Evolutionary conservation across 768 basidiomycete species (phyloP), one percentile per base, ranked within the genome.

Genomic region (Suillus plorans): DNA sequence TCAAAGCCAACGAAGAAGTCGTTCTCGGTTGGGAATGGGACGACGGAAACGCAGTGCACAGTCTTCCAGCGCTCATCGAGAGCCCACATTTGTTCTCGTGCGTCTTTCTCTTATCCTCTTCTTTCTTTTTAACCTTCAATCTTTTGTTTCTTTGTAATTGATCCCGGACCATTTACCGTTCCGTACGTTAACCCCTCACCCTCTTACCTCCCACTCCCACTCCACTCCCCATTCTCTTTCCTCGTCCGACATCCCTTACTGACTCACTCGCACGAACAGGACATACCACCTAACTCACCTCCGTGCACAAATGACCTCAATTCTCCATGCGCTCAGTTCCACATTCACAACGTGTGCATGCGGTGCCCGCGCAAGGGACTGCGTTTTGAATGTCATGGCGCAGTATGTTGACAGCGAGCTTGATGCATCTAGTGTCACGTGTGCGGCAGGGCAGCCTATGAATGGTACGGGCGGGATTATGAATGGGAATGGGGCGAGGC

Each of bases 11-110:
- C 57, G 94, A 95, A 68, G 96, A 98, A 77, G 85, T 98, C 22
- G 87, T 95, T 0, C 77, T 98, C 0, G 91, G 91, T 0, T 98
- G 96, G 95, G 95, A 97, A 73, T 99, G 96, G 96, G 95, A 98
- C 69, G 96, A 99, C 70, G 88, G 87, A 2, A 91, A 94, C 72
- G 88, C 89, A 1, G 85, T 96, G 0, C 95, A 97, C 75, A 79
- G 82, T 66, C 79, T 94, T 1, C 91, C 87, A n/a, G 86, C 87
- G 9, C 76, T 92, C 60, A 79, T 92, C 64, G 78, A 86, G 69
- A 76, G 82, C 5, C 86, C 88, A 5, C 77, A 81, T 64, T 69
- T 83, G 63, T 87, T 88, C 69, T 80, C 83, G 89, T 89, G 75
- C 77, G 85, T 85, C 25, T 42, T 67, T 70, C 34, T 37, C 63